These are phyloP conservation scores for Macrolepiota dolichaula DNA, from an alignment of 768 basidiomycete species.

Conservation along the genomic window DNA sequence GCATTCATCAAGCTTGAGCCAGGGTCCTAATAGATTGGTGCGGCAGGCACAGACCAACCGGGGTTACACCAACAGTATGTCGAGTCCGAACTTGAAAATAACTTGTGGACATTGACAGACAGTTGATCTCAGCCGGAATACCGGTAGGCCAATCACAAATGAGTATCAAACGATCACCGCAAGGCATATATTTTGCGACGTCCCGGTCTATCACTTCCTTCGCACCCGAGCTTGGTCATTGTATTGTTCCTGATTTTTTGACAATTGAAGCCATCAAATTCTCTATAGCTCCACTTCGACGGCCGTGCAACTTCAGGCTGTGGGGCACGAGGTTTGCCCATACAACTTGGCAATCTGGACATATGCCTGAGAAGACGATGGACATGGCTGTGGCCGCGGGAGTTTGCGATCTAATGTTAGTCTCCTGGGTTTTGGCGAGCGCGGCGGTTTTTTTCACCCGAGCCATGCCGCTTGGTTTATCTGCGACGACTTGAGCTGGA, in stretches of 20 bases:
- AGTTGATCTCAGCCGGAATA: too few species aligned
- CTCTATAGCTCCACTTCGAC: conserved; percentile 4
- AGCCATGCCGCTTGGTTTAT: too few species aligned
- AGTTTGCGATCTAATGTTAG: background rate
- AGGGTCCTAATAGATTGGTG: background rate
- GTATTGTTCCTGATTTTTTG: background rate
- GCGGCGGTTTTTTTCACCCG: too few species aligned
- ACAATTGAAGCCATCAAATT: background rate
- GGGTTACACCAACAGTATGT: too few species aligned
- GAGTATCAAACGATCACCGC: background rate
- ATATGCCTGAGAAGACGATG: background rate
- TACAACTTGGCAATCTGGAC: background rate
- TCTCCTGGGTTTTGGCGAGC: background rate
- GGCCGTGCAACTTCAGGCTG: background rate
- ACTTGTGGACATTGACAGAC: too few species aligned
- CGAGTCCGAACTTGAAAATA: too few species aligned
- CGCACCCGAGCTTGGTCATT: background rate
- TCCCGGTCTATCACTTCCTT: background rate
- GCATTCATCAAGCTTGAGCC: background rate
- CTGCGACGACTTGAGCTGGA: too few species aligned
- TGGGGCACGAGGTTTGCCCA: background rate
- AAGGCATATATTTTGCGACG: background rate
- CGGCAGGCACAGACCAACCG: background rate
- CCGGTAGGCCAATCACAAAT: background rate
- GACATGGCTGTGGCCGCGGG: background rate